A percentile compares a stretch with the other conserved stretches of the same genome.
Conservation (phyloP, 345 rosid genomes). For the Cardamine chenopodiifolia region DNA sequence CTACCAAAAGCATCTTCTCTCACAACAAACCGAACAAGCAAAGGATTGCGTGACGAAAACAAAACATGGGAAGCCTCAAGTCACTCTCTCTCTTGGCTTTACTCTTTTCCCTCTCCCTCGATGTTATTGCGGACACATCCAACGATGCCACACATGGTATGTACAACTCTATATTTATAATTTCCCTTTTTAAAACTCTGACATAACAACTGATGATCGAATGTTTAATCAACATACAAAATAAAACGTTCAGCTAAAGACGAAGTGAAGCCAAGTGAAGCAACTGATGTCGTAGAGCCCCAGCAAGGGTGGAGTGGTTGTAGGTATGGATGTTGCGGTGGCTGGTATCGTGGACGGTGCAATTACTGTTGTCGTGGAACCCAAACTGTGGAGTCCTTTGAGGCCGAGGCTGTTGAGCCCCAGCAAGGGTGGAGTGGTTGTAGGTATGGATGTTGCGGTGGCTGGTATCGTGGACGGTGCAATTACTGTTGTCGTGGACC, state of each 20-base stretch:
- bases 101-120: constrained; percentile 29
- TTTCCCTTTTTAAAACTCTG: background rate
- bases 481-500: background rate
- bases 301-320: constrained; percentile 25
- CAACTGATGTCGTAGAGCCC: constrained; percentile 29
- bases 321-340: constrained; percentile 24
- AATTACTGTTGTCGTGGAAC: background rate
- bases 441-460: constrained; percentile 19
- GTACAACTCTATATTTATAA: background rate
- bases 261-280: constrained; percentile 36
- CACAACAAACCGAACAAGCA: constrained; percentile 25
- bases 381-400: background rate
- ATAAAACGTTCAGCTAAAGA: constrained; percentile 15
- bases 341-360: constrained; percentile 9
- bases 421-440: constrained; percentile 5
- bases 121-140: constrained; percentile 41
- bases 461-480: constrained; percentile 9
- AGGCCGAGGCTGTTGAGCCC: constrained; percentile 26
- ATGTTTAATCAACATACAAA: constrained; percentile 3
- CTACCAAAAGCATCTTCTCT: constrained; percentile 19
- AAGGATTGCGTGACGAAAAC: constrained; percentile 1
- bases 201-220: background rate
- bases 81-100: constrained; percentile 30
- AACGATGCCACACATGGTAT: constrained; percentile 37
- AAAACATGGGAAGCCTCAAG: constrained; percentile 32